Percentiles rank a stretch among this genome's conserved stretches.
Conservation (phyloP, 1,284 basidiomycete species). For the Vanrija sp. region DNA sequence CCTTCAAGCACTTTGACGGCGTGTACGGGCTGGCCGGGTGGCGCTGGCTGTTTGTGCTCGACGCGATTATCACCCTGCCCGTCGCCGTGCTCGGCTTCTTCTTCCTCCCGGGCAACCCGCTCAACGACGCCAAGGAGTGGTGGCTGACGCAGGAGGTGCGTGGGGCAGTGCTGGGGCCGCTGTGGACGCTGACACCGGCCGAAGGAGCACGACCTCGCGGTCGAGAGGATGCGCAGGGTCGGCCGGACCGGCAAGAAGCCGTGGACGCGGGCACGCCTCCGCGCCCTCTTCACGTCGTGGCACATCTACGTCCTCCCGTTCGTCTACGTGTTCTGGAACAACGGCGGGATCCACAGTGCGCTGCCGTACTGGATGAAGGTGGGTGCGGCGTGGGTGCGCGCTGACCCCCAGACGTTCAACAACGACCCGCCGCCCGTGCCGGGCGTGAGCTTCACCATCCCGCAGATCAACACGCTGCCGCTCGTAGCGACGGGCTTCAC, state of each 20-base stretch:
- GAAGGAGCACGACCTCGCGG: constrained; percentile 26
- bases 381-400: no score
- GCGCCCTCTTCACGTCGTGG: constrained; percentile 27
- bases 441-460: constrained; percentile 24
- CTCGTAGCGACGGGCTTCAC: constrained; percentile 30
- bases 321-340: constrained; percentile 35
- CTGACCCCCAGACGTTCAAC: constrained; percentile 26
- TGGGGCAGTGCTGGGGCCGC: no score
- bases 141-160: constrained; percentile 17
- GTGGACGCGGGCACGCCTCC: constrained; percentile 24
- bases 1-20: constrained; percentile 35
- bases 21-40: constrained; percentile 35
- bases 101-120: constrained; percentile 36
- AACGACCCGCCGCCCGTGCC: constrained; percentile 27
- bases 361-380: constrained; percentile 39
- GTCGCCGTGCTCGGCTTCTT: constrained; percentile 36
- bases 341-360: constrained; percentile 23
- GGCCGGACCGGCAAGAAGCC: constrained; percentile 19
- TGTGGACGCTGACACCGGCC: background rate
- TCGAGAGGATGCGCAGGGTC: constrained; percentile 18
- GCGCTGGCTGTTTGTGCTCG: constrained; percentile 26
- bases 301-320: constrained; percentile 36
- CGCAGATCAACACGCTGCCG: constrained; percentile 35
- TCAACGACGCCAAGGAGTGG: constrained; percentile 25
- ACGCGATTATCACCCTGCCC: constrained; percentile 38